phyloP scores from a whole-genome alignment of 73 alveolate genomes.

The Uronychia binucleata region DNA sequence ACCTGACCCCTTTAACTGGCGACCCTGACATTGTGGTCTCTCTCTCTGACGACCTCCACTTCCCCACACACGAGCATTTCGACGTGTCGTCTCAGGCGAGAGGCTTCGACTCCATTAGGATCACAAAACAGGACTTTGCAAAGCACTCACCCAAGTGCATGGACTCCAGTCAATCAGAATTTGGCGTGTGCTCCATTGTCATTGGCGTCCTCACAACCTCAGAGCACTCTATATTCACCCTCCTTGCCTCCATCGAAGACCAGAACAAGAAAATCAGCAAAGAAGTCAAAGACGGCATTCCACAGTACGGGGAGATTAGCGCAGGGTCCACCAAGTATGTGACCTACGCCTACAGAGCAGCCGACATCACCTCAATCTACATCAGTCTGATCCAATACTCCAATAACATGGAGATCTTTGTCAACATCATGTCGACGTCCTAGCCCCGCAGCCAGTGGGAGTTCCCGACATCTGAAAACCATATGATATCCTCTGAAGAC shows the following conservation, averaged over 20 bases:
- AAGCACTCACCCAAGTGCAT: not conserved
- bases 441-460: not conserved
- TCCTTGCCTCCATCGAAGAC: not conserved
- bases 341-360: not conserved
- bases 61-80: not conserved
- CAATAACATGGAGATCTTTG: not conserved
- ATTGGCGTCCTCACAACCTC: not conserved
- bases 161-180: not conserved
- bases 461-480: not conserved
- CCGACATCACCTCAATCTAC: not conserved
- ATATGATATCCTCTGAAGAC: not conserved
- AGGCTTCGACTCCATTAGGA: not conserved
- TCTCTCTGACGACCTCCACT: not conserved
- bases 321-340: not conserved
- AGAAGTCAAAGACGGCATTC: not conserved
- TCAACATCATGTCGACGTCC: not conserved
- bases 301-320: not conserved
- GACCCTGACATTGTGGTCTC: not conserved
- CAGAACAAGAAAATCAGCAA: not conserved
- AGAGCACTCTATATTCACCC: not conserved
- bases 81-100: not conserved
- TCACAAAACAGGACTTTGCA: too few relatives aligned
- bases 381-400: not conserved
- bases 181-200: not conserved
- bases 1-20: not conserved